phyloP scores from a whole-genome alignment of 441 rosid species.

The Aquilaria agallochum region DNA sequence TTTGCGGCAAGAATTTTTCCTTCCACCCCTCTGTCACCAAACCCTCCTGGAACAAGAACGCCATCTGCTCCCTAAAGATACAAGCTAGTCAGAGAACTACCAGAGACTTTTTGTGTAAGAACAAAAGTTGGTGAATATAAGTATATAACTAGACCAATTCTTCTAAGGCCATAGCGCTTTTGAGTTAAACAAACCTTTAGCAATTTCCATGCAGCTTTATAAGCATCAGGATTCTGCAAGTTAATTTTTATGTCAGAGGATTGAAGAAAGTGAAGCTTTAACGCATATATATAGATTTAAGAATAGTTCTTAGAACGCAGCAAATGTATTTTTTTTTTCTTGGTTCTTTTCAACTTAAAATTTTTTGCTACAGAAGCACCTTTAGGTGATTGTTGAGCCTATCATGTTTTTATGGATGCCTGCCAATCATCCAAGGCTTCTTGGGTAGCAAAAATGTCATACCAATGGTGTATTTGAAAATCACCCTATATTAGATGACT shows the following conservation, averaged over 20 bases:
- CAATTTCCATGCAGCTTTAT: constrained; percentile 57
- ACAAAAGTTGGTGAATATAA: not conserved
- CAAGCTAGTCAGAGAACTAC: constrained; percentile 13
- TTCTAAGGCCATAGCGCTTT: not conserved
- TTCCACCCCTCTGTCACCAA: constrained; percentile 90
- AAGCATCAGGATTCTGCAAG: constrained; percentile 53
- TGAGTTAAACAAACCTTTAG: constrained; percentile 43
- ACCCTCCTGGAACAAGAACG: constrained; percentile 96
- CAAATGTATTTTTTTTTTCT: no score
- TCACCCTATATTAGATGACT: no score
- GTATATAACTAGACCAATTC: not conserved
- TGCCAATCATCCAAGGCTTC: no score
- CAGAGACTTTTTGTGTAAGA: not conserved
- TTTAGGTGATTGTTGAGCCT: no score
- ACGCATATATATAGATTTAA: constrained; percentile 2
- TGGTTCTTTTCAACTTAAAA: no score
- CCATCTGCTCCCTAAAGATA: constrained; percentile 82
- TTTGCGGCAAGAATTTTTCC: constrained; percentile 93
- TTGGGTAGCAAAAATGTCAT: constrained; percentile 1
- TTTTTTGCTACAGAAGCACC: no score
- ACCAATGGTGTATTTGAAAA: no score
- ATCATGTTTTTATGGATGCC: no score
- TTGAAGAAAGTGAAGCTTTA: constrained; percentile 4
- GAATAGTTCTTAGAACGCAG: not conserved
- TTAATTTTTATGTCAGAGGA: constrained; percentile 17